Percentiles rank a stretch among this genome's conserved stretches.
Conservation (phyloP, 2,329 filamentous ascomycete species). For the Pseudogymnoascus destructans region DNA sequence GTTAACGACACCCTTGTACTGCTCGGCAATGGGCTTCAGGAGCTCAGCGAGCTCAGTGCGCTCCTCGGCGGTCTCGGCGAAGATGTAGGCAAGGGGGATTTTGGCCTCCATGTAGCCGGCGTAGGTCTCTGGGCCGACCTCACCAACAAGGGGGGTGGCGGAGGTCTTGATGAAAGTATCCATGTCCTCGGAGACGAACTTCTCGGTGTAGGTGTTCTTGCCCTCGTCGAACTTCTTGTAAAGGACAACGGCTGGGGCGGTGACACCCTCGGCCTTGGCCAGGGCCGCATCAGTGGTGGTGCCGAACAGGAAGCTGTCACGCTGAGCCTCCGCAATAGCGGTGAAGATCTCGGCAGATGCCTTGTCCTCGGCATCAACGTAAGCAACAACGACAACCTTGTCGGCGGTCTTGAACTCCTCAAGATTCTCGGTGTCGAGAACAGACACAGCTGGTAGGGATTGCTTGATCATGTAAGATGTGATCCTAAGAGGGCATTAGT, state of each 20-base stretch:
- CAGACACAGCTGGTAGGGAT: conserved; percentile 80
- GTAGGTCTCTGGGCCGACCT: conserved; percentile 96
- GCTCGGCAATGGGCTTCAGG: conserved; percentile 77
- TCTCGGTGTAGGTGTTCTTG: conserved; percentile 70
- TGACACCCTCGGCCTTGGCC: conserved; percentile 82
- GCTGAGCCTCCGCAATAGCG: conserved; percentile 53
- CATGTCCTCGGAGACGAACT: conserved; percentile 71
- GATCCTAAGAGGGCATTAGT: conserved; percentile 33
- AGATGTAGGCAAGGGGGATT: conserved; percentile 93
- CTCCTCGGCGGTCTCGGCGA: conserved; percentile 84
- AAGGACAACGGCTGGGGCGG: conserved; percentile 73
- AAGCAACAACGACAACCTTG: conserved; percentile 89
- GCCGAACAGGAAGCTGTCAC: conserved; percentile 88
- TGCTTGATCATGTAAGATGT: conserved; percentile 96
- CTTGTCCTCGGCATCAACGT: conserved; percentile 70
- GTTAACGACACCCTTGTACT: conserved; percentile 90
- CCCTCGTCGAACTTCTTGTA: conserved; percentile 98
- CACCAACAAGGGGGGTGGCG: conserved; percentile 81
- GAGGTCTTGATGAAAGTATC: conserved; percentile 71
- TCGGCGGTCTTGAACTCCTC: conserved; percentile 97
- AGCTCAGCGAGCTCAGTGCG: conserved; percentile 62
- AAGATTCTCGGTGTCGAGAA: conserved; percentile 66
- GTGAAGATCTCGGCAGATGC: conserved; percentile 75
- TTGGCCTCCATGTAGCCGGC: conserved; percentile 85
- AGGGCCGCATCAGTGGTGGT: conserved; percentile 70